These are phyloP conservation scores for Alternaria triticimaculans DNA, from an alignment of 2,329 filamentous ascomycete genomes.

Conservation along the genomic window DNA sequence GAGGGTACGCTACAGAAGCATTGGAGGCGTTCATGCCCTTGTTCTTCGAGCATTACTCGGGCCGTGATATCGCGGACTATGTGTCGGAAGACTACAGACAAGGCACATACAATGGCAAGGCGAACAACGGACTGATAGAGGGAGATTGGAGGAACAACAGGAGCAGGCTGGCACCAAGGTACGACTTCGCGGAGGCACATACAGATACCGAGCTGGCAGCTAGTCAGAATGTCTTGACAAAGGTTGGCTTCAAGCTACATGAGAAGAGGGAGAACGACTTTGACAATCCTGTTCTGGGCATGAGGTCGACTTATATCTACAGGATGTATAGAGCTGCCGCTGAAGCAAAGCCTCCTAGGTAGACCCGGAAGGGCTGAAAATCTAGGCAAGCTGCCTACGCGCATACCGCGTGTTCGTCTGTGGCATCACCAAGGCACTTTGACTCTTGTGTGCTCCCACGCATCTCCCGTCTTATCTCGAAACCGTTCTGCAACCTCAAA, in stretches of 20 bases:
- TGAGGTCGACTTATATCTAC: slow-evolving; percentile 47
- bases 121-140: neutral
- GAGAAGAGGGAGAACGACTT: slow-evolving; percentile 53
- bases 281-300: slow-evolving; percentile 44
- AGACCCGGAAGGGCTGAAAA: neutral
- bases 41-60: slow-evolving; percentile 48
- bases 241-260: slow-evolving; percentile 61
- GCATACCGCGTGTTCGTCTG: neutral
- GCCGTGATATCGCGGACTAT: neutral
- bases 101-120: slow-evolving; percentile 1
- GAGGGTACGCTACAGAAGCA: slow-evolving; percentile 55
- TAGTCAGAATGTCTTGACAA: slow-evolving; percentile 64
- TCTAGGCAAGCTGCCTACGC: neutral
- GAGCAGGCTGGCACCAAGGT: slow-evolving; percentile 6
- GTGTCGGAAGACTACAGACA: neutral
- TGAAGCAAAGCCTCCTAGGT: neutral
- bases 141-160: neutral
- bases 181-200: slow-evolving; percentile 51
- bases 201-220: slow-evolving; percentile 58
- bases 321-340: slow-evolving; percentile 33
- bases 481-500: slow-evolving; percentile 1
- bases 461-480: neutral
- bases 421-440: neutral
- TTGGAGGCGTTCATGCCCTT: slow-evolving; percentile 50
- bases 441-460: neutral